Percentiles rank a stretch among this genome's conserved stretches.
Conservation (phyloP, 139 green algal genomes). For the Chlamydomonas incerta region DNA sequence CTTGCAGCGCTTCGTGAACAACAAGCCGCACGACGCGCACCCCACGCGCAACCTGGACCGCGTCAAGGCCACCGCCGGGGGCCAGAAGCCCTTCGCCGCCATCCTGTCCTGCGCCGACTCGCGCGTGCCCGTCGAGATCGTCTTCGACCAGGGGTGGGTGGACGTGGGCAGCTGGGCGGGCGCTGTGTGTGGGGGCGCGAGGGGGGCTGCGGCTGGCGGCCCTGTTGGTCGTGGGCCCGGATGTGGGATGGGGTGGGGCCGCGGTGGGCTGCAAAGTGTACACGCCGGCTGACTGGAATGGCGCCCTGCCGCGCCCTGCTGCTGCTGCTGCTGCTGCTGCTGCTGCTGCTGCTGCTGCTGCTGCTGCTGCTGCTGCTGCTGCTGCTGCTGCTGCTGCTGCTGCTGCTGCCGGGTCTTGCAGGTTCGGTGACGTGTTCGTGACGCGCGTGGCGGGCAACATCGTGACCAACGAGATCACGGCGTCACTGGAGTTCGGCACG, state of each 20-base stretch:
- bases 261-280: too few relatives aligned
- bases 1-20: slow-evolving; percentile 1
- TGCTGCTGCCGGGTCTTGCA: neutral
- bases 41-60: slow-evolving; percentile 1
- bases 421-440: slow-evolving; percentile 2
- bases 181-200: neutral
- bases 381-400: too few relatives aligned
- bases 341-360: too few relatives aligned
- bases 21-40: neutral
- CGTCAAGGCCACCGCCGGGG: neutral
- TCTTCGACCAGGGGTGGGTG: slow-evolving; percentile 1
- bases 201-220: neutral
- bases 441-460: neutral
- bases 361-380: too few relatives aligned
- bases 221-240: neutral
- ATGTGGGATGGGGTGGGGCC: neutral
- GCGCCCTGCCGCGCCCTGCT: neutral
- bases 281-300: neutral
- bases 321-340: neutral
- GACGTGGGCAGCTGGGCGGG: neutral
- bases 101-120: slow-evolving; percentile 2
- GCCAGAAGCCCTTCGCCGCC: neutral
- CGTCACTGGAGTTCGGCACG: neutral
- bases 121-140: neutral
- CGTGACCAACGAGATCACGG: slow-evolving; percentile 6